Percentiles rank a stretch among this genome's conserved stretches.
These are phyloP conservation scores for Colletotrichum nymphaeae DNA, from an alignment of 2,329 filamentous ascomycete genomes.

Conservation along the genomic window DNA sequence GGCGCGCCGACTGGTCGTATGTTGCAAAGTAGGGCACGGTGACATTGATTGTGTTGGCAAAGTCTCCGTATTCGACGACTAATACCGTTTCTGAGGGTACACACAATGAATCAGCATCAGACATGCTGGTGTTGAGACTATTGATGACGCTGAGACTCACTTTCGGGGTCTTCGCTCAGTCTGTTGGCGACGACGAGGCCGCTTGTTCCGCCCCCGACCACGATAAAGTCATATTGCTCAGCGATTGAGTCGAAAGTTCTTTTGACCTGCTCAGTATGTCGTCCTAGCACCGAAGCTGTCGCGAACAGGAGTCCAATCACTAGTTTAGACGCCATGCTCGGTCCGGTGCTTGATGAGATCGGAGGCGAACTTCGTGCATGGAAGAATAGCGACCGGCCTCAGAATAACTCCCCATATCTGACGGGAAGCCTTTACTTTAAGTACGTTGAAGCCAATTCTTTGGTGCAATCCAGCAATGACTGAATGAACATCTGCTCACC, in stretches of 20 bases:
- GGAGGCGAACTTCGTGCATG: not conserved
- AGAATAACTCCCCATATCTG: not conserved
- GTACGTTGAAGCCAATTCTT: no score
- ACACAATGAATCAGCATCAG: no score
- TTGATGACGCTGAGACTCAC: not conserved
- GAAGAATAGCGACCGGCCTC: not conserved
- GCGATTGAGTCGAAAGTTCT: not conserved
- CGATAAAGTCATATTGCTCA: constrained; percentile 44
- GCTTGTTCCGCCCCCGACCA: constrained; percentile 49
- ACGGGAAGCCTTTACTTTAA: not conserved
- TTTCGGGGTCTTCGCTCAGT: constrained; percentile 47
- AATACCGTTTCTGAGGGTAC: constrained; percentile 37
- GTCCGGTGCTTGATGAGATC: no score
- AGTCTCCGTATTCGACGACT: constrained; percentile 45
- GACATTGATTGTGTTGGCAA: constrained; percentile 39
- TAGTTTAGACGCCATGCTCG: not conserved
- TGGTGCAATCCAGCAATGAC: not conserved
- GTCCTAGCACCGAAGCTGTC: not conserved
- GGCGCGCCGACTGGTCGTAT: constrained; percentile 19
- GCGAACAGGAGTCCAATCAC: not conserved
- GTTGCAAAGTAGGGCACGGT: constrained; percentile 39
- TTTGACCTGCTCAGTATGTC: not conserved
- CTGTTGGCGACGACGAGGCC: constrained; percentile 50
- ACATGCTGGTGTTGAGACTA: fast-evolving
- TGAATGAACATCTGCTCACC: not conserved